Percentiles rank a stretch among this genome's conserved stretches.
Conservation (phyloP, 805 yeast genomes). For the Jamesozyma spencerorum region DNA sequence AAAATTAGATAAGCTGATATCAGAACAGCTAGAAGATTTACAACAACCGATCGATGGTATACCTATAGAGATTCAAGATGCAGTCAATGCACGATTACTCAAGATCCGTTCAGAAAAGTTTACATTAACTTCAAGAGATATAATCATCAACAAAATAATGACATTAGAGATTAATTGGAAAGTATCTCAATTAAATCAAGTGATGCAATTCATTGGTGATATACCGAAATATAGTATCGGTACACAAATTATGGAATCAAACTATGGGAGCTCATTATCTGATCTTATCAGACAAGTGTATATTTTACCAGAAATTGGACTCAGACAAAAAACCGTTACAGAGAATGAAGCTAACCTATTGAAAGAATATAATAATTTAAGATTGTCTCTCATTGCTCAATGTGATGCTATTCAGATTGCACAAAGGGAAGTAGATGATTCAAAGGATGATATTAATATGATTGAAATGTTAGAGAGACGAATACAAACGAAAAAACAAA, state of each 20-base stretch:
- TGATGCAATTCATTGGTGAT: constrained; percentile 20
- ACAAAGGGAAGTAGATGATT: constrained; percentile 4
- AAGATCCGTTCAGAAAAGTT: not conserved
- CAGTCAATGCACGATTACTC: no score
- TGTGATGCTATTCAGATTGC: constrained; percentile 15
- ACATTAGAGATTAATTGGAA: constrained; percentile 15
- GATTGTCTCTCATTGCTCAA: constrained; percentile 13
- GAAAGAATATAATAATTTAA: constrained; percentile 21
- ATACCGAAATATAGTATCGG: constrained; percentile 20
- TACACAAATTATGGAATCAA: constrained; percentile 9
- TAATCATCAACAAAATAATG: constrained; percentile 11
- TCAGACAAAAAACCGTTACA: constrained; percentile 7
- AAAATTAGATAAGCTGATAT: no score
- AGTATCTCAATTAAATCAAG: constrained; percentile 10
- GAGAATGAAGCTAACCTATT: constrained; percentile 11
- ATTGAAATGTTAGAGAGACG: constrained; percentile 7
- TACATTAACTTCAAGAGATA: constrained; percentile 10
- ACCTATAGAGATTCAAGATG: no score
- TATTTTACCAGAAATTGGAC: constrained; percentile 20
- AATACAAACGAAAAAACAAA: constrained; percentile 4
- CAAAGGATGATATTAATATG: constrained; percentile 5
- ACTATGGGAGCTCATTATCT: constrained; percentile 11
- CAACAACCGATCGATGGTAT: no score
- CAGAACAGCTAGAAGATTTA: no score
- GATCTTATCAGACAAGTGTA: constrained; percentile 15